phyloP scores from a whole-genome alignment of 495 filamentous ascomycete species.

The Chaetomium tenue region DNA sequence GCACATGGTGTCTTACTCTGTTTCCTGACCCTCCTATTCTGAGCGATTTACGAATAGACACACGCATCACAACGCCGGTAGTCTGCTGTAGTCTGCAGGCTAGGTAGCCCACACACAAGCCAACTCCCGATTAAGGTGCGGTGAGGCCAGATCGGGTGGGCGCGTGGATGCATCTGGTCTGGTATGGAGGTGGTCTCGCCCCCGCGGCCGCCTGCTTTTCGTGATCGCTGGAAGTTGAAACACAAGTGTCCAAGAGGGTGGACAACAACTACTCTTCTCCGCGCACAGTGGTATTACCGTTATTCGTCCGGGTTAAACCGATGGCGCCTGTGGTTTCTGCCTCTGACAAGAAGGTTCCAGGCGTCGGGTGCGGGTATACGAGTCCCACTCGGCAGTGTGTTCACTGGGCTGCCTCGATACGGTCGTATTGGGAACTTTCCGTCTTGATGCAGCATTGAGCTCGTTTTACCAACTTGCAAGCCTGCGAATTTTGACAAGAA shows the following conservation, averaged over 20 bases:
- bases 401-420: constrained; percentile 2
- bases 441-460: not conserved
- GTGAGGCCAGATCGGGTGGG: constrained; percentile 13
- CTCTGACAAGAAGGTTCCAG: constrained; percentile 13
- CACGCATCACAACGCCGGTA: not conserved
- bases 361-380: not conserved
- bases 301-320: not conserved
- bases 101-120: no score
- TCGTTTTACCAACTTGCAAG: not conserved
- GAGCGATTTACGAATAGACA: not conserved
- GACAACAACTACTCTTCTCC: not conserved
- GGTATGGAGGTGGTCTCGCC: not conserved
- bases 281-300: not conserved
- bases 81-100: not conserved
- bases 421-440: not conserved
- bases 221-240: constrained; percentile 19
- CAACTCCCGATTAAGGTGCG: not conserved
- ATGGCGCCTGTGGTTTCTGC: constrained; percentile 4
- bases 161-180: constrained; percentile 11
- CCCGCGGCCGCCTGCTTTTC: not conserved
- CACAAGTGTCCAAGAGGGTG: not conserved
- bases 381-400: constrained; percentile 1
- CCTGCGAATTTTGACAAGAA: not conserved
- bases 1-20: not conserved
- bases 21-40: constrained; percentile 1